These are phyloP conservation scores for Xylaria cubensis DNA, from an alignment of 495 filamentous ascomycete genomes.

Conservation along the genomic window DNA sequence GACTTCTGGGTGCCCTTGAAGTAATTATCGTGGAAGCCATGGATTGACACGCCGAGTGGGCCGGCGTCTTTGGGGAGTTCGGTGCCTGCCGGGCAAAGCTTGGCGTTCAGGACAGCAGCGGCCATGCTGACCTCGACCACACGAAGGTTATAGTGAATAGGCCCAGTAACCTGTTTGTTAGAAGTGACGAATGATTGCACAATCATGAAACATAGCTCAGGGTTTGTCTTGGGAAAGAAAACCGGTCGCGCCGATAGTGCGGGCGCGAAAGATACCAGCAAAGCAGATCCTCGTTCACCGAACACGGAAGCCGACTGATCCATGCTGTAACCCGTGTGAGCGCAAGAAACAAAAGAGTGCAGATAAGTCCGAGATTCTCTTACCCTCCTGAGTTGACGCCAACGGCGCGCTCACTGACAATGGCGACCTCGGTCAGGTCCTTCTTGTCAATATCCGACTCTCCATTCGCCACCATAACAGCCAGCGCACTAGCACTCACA, in stretches of 20 bases:
- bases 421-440: slow-evolving; percentile 85
- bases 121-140: slow-evolving; percentile 95
- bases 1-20: slow-evolving; percentile 61
- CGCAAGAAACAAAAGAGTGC: neutral
- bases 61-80: slow-evolving; percentile 77
- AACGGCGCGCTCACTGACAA: slow-evolving; percentile 92
- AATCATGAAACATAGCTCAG: slow-evolving; percentile 89
- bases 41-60: slow-evolving; percentile 82
- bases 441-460: slow-evolving; percentile 82
- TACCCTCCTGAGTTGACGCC: slow-evolving; percentile 96
- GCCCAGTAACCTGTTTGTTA: slow-evolving; percentile 92
- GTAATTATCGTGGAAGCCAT: slow-evolving; percentile 83
- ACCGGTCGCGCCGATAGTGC: slow-evolving; percentile 76
- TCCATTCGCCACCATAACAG: slow-evolving; percentile 86
- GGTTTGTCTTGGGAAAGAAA: slow-evolving; percentile 80
- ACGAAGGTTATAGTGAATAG: slow-evolving; percentile 93
- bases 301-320: slow-evolving; percentile 98
- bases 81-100: slow-evolving; percentile 62
- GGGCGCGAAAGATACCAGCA: slow-evolving; percentile 90
- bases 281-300: slow-evolving; percentile 79
- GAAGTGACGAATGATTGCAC: slow-evolving; percentile 92
- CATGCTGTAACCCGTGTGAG: slow-evolving; percentile 64
- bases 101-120: slow-evolving; percentile 66
- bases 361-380: slow-evolving; percentile 34
- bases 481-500: slow-evolving; percentile 87